Percentiles rank a stretch among this genome's conserved stretches.
These are phyloP conservation scores for Clonostachys byssicola DNA, from an alignment of 2,329 filamentous ascomycete genomes.

Conservation along the genomic window DNA sequence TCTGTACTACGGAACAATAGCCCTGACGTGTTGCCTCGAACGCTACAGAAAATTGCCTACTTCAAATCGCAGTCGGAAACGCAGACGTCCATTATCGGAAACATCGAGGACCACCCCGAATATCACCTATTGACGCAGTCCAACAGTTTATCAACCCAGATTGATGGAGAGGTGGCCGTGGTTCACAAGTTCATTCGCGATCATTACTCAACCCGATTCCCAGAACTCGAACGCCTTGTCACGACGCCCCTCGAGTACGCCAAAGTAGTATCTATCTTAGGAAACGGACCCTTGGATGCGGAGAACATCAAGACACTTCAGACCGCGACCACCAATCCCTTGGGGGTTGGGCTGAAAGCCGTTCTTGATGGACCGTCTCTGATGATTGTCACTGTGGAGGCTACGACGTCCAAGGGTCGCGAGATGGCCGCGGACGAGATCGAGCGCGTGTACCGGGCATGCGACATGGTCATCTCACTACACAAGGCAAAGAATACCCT, in stretches of 20 bases:
- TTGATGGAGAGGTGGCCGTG: slow-evolving; percentile 86
- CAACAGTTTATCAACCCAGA: slow-evolving; percentile 85
- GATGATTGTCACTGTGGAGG: slow-evolving; percentile 95
- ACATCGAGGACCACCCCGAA: slow-evolving; percentile 87
- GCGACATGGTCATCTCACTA: slow-evolving; percentile 82
- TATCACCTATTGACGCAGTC: slow-evolving; percentile 86
- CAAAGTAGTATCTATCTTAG: slow-evolving; percentile 88
- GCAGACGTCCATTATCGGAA: slow-evolving; percentile 65
- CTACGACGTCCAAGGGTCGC: slow-evolving; percentile 80
- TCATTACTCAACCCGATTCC: slow-evolving; percentile 90
- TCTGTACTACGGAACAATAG: slow-evolving; percentile 49
- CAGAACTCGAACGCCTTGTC: slow-evolving; percentile 85
- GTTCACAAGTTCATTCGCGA: slow-evolving; percentile 97
- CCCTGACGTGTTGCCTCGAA: slow-evolving; percentile 59
- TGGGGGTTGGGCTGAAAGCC: slow-evolving; percentile 70
- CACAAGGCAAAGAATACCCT: slow-evolving; percentile 83
- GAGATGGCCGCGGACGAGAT: slow-evolving; percentile 75
- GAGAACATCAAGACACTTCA: slow-evolving; percentile 78
- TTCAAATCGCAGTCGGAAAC: slow-evolving; percentile 68
- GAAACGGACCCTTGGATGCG: slow-evolving; percentile 82
- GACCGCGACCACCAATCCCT: slow-evolving; percentile 71
- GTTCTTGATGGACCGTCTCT: slow-evolving; percentile 85
- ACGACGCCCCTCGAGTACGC: slow-evolving; percentile 93
- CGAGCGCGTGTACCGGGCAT: slow-evolving; percentile 69
- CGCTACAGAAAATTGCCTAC: slow-evolving; percentile 70